Evolutionary conservation across 208 protist species (phyloP).

Genomic region (Herpetomonas muscarum): DNA sequence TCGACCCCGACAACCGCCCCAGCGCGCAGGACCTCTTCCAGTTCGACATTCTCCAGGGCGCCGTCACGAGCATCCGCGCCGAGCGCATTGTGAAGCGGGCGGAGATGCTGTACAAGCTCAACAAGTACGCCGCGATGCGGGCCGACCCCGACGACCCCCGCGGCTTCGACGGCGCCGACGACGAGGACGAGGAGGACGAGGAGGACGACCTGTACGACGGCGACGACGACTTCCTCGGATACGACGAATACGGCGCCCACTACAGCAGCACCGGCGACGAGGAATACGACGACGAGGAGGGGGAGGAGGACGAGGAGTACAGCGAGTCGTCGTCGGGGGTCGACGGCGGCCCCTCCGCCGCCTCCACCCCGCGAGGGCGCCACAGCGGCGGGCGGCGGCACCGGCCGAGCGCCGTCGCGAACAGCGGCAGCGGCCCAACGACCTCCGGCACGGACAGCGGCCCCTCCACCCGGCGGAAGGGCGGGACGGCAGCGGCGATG

Average conservation of each 20-base stretch:
- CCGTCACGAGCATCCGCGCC: conserved; percentile 41
- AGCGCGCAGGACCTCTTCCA: conserved; percentile 70
- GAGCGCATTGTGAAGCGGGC: conserved; percentile 57
- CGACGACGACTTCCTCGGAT: not conserved
- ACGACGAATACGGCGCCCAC: conserved; percentile 18
- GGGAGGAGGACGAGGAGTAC: conserved; percentile 5
- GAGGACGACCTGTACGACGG: conserved; percentile 1
- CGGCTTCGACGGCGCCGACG: conserved; percentile 18
- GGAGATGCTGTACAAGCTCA: conserved; percentile 71
- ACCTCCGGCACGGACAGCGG: too few relatives aligned
- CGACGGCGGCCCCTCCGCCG: too few relatives aligned
- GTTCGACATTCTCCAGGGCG: conserved; percentile 64
- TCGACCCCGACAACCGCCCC: conserved; percentile 63
- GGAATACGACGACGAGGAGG: conserved; percentile 16
- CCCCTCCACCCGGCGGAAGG: too few relatives aligned
- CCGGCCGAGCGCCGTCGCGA: too few relatives aligned
- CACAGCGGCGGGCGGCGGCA: too few relatives aligned
- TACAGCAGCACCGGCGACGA: conserved; percentile 8
- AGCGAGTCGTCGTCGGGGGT: too few relatives aligned
- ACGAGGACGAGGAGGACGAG: conserved; percentile 13
- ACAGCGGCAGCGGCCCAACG: too few relatives aligned
- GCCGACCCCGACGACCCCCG: conserved; percentile 17
- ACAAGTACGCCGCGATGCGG: conserved; percentile 68
- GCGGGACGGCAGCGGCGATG: too few relatives aligned
- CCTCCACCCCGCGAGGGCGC: too few relatives aligned